A percentile compares a stretch with the other conserved stretches of the same genome.
phyloP scores from a whole-genome alignment of 129 eudicot genomes.

The Pseudognaphalium luteoalbum region DNA sequence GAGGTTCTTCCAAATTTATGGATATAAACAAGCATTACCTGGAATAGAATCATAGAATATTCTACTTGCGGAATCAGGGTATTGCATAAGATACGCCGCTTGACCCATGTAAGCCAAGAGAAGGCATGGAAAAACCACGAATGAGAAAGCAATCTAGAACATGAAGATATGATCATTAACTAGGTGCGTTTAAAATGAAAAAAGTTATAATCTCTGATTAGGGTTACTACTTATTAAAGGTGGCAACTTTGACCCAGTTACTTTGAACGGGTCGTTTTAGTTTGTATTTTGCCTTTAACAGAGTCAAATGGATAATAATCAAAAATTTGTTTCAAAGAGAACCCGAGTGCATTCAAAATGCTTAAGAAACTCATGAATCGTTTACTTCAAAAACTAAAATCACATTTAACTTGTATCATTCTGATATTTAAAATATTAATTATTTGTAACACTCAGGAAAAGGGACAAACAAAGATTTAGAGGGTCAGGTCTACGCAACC shows the following conservation, averaged over 20 bases:
- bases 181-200: background rate
- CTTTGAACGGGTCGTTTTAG: background rate
- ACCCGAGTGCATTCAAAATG: background rate
- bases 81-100: constrained; percentile 77
- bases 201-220: background rate
- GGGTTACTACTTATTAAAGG: background rate
- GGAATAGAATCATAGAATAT: constrained; percentile 92
- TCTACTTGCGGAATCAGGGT: constrained; percentile 57
- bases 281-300: background rate
- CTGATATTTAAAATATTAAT: background rate
- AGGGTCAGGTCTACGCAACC: constrained; percentile 1
- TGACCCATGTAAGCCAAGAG: constrained; percentile 97
- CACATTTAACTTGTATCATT: background rate
- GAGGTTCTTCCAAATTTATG: background rate
- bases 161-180: constrained; percentile 3
- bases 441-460: background rate
- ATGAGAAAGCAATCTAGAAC: constrained; percentile 81
- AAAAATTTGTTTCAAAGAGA: background rate
- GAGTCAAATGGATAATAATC: background rate
- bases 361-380: background rate
- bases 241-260: background rate
- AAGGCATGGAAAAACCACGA: constrained; percentile 95
- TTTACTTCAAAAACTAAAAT: background rate
- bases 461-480: background rate
- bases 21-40: constrained; percentile 40